Conservation (phyloP, 208 protist species). For the Leishmania turanica region DNA sequence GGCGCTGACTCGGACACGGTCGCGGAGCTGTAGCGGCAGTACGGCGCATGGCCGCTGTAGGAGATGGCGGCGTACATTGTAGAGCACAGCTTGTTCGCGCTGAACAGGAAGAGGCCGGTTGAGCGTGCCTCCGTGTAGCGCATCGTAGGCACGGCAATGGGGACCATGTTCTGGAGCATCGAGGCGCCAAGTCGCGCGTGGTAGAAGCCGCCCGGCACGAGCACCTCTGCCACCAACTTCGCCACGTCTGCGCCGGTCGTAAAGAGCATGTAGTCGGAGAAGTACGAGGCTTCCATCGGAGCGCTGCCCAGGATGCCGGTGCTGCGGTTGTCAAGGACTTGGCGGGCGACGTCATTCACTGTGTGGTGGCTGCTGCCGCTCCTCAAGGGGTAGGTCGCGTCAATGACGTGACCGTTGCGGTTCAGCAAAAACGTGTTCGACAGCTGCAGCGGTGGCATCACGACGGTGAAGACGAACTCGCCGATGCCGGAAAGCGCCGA, state of each 20-base stretch:
- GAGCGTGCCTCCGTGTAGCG: conserved; percentile 21
- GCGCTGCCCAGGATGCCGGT: conserved; percentile 8
- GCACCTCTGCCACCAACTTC: conserved; percentile 23
- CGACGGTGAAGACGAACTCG: conserved; percentile 45
- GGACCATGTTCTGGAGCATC: conserved; percentile 16
- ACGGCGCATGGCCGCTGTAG: not conserved
- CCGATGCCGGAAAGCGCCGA: conserved; percentile 20
- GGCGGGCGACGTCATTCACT: conserved; percentile 25
- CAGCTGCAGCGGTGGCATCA: conserved; percentile 48
- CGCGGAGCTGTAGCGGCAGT: conserved; percentile 19
- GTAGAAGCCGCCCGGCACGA: conserved; percentile 37
- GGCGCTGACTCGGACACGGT: conserved; percentile 2
- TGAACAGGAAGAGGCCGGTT: conserved; percentile 37
- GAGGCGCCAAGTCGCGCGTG: conserved; percentile 22
- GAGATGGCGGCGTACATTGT: not conserved
- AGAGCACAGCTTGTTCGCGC: conserved; percentile 24
- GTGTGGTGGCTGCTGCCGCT: not conserved
- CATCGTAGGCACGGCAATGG: not conserved
- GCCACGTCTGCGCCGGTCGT: conserved; percentile 47
- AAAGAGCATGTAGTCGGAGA: conserved; percentile 72
- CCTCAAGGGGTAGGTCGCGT: conserved; percentile 29
- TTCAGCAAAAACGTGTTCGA: conserved; percentile 53
- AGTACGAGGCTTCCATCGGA: conserved; percentile 48
- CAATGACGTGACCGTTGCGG: conserved; percentile 11
- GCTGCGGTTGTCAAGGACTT: conserved; percentile 33